Percentiles rank a stretch among this genome's conserved stretches.
Evolutionary conservation across 2,329 filamentous ascomycete species (phyloP).

Genomic region (Ceratocystis albifundus): DNA sequence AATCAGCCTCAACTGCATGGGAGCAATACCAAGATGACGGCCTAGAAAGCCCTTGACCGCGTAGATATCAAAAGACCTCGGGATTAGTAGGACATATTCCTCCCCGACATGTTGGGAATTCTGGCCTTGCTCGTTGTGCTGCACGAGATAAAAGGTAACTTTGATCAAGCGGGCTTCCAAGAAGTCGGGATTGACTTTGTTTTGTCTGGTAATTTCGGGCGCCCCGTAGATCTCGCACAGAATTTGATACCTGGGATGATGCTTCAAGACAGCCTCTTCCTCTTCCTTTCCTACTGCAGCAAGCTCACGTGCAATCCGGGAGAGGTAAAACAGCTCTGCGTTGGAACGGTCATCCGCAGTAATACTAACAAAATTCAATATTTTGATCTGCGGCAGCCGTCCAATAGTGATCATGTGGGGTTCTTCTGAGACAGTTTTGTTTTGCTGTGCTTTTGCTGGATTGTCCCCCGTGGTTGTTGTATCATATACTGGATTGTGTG

Average conservation of each 20-base stretch:
- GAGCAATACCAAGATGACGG: conserved; percentile 53
- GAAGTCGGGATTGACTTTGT: conserved; percentile 60
- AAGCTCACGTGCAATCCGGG: conserved; percentile 66
- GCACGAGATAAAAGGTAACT: conserved; percentile 40
- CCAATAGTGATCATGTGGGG: conserved; percentile 81
- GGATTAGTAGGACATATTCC: conserved; percentile 43
- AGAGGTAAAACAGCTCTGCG: conserved; percentile 88
- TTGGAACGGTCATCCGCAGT: conserved; percentile 65
- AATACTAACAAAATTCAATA: conserved; percentile 64
- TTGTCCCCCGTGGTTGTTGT: conserved; percentile 27
- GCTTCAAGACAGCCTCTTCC: conserved; percentile 40
- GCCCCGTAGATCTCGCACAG: conserved; percentile 67
- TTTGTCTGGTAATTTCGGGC: conserved; percentile 49
- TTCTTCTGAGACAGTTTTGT: conserved; percentile 44
- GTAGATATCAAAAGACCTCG: conserved; percentile 69
- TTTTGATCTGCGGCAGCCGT: conserved; percentile 54
- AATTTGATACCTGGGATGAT: conserved; percentile 60
- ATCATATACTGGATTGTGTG: conserved; percentile 75
- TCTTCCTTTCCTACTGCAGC: conserved; percentile 45
- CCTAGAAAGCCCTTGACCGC: conserved; percentile 67
- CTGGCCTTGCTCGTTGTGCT: conserved; percentile 12
- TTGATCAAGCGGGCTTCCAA: conserved; percentile 65
- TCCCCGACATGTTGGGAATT: conserved; percentile 26
- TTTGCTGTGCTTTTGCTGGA: conserved; percentile 38
- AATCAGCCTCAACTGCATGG: conserved; percentile 54